phyloP scores from a whole-genome alignment of 78 protist species.

The Dictyostelium discoideum region DNA sequence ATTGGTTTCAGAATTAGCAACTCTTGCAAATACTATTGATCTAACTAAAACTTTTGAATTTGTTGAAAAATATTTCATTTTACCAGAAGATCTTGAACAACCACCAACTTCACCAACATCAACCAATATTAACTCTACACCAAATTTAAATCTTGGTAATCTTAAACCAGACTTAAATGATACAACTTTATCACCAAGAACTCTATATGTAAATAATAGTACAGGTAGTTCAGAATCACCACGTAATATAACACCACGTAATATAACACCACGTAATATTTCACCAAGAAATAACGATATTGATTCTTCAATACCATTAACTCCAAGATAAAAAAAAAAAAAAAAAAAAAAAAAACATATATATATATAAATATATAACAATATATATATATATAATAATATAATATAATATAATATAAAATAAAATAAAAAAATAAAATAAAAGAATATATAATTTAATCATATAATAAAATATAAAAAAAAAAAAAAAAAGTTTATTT shows the following conservation, averaged over 20 bases:
- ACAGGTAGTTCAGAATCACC: background rate
- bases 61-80: conserved; percentile 53
- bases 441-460: background rate
- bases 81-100: conserved; percentile 36
- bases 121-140: background rate
- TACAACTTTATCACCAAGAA: background rate
- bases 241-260: background rate
- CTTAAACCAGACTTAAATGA: background rate
- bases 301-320: background rate
- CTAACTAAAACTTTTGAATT: conserved; percentile 32
- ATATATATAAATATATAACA: no score
- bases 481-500: background rate
- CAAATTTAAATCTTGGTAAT: background rate
- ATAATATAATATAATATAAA: background rate
- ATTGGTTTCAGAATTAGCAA: conserved; percentile 61
- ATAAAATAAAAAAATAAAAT: background rate
- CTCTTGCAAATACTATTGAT: conserved; percentile 51
- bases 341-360: background rate
- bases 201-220: background rate
- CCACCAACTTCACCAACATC: background rate
- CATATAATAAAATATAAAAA: no score
- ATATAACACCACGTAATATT: background rate
- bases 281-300: background rate
- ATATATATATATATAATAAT: no score
- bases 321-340: conserved; percentile 12